Evolutionary conservation across 495 filamentous ascomycete genomes (phyloP), one percentile per base, ranked within the genome.

Genomic region (Hypoxylon rickii): DNA sequence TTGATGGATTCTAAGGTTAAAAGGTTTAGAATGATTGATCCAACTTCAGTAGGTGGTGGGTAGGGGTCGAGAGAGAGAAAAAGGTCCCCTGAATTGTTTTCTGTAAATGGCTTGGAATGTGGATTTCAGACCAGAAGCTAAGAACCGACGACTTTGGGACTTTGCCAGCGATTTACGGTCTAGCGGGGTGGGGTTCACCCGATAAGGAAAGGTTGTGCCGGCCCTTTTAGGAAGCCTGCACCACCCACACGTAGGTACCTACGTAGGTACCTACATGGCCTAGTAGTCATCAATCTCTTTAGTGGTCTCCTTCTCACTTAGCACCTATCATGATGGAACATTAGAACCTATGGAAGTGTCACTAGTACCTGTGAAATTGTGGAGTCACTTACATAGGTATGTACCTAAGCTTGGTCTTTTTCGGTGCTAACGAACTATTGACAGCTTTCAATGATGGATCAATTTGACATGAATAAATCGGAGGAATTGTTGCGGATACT

Each of bases 191-290:
- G 52, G 32, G 47, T 46, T 32, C 3, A 4, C 58, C 47, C 36
- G 36, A 55, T 61, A 26, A 47, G 52, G 58, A 40, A 57, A 56
- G 47, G 52, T 41, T 20, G 15, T 26, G 5, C 41, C 44, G 43
- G 18, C 53, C 58, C 32, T 40, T 52, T 60, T 47, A 18, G 51
- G 58, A 52, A 52, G 47, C 51, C 37, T 55, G 32, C 38, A 49
- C 31, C 21, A 31, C 32, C 10, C 10, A 29, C 24, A 29, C 24
- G 24, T 29, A 29, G n/a, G n/a, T n/a, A n/a, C n/a, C n/a, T n/a
- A n/a, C n/a, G n/a, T n/a, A n/a, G n/a, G n/a, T n/a, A n/a, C n/a
- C n/a, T n/a, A n/a, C n/a, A n/a, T n/a, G n/a, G n/a, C n/a, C n/a
- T n/a, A n/a, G n/a, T n/a, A n/a, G n/a, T n/a, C n/a, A n/a, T n/a